These are phyloP conservation scores for Nannochloropsis salina DNA, from an alignment of 108 stramenopile species.

Conservation along the genomic window DNA sequence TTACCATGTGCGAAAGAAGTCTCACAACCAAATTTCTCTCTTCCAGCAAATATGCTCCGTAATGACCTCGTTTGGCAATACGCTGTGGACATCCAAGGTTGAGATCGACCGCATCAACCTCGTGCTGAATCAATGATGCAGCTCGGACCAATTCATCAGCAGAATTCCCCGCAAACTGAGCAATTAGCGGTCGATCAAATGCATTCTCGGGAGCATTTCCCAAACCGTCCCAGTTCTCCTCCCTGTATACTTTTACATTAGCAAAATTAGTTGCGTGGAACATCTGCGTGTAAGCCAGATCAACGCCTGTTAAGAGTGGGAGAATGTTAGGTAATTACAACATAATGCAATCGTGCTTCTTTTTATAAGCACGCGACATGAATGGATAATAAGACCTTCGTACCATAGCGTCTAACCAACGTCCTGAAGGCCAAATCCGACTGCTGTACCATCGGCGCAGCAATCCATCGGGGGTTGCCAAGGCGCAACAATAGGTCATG, in stretches of 20 bases:
- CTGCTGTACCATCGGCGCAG: constrained; percentile 97
- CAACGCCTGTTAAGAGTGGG: constrained; percentile 58
- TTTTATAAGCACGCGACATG: background rate
- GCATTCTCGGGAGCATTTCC: constrained; percentile 28
- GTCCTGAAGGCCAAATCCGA: constrained; percentile 80
- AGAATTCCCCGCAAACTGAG: constrained; percentile 80
- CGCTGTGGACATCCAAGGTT: constrained; percentile 95
- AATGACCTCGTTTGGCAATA: constrained; percentile 83
- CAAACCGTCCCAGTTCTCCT: constrained; percentile 19
- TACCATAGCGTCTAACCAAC: constrained; percentile 62
- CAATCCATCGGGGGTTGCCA: constrained; percentile 23
- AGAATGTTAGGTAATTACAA: background rate
- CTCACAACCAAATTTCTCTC: constrained; percentile 39
- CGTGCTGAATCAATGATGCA: constrained; percentile 63
- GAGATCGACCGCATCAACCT: constrained; percentile 85
- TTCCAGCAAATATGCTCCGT: constrained; percentile 91
- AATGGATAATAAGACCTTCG: background rate
- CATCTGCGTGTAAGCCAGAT: constrained; percentile 95
- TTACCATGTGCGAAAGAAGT: constrained; percentile 38
- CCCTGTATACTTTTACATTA: background rate
- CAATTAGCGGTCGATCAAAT: constrained; percentile 44
- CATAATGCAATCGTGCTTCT: background rate
- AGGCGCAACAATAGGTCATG: background rate
- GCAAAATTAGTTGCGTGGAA: constrained; percentile 54
- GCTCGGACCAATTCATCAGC: constrained; percentile 66